Conservation (phyloP, 2,329 filamentous ascomycete genomes). For the Ramularia collo-cygni region DNA sequence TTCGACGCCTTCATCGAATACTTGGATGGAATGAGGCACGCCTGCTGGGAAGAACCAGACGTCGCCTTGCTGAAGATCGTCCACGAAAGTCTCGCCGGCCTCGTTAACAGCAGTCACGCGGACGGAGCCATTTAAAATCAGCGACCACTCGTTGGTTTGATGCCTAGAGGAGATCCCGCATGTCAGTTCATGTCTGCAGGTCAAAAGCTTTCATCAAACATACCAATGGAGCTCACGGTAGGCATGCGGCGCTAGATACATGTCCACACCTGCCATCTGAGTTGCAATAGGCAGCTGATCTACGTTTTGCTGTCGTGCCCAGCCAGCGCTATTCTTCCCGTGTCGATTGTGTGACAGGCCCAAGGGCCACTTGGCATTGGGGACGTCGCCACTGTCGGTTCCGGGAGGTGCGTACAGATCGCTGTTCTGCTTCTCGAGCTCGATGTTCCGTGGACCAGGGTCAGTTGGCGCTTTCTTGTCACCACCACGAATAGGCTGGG, state of each 20-base stretch:
- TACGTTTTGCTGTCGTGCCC: constrained; percentile 36
- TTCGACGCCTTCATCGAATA: constrained; percentile 48
- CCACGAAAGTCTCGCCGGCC: constrained; percentile 27
- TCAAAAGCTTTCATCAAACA: too few species aligned
- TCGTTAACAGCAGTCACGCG: constrained; percentile 28
- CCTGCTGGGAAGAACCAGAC: constrained; percentile 52
- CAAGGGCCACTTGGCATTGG: constrained; percentile 34
- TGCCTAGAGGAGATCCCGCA: constrained; percentile 11
- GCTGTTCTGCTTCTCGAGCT: constrained; percentile 34
- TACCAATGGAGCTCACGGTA: constrained; percentile 31
- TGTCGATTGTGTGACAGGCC: constrained; percentile 35
- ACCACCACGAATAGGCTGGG: constrained; percentile 35
- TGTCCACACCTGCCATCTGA: constrained; percentile 39
- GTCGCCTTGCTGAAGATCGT: constrained; percentile 38
- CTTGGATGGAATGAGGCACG: constrained; percentile 27
- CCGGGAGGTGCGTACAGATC: constrained; percentile 35
- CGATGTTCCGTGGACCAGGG: constrained; percentile 30
- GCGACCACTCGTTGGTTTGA: constrained; percentile 28
- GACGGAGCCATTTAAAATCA: constrained; percentile 27
- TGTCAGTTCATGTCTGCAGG: too few species aligned
- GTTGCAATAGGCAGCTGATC: constrained; percentile 34
- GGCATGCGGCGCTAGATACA: constrained; percentile 29
- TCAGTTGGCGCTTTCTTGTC: constrained; percentile 32
- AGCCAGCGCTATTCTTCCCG: constrained; percentile 34
- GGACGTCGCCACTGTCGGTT: constrained; percentile 34